Conservation (phyloP, 139 green algal species). For the Diplosphaera chodatii region DNA sequence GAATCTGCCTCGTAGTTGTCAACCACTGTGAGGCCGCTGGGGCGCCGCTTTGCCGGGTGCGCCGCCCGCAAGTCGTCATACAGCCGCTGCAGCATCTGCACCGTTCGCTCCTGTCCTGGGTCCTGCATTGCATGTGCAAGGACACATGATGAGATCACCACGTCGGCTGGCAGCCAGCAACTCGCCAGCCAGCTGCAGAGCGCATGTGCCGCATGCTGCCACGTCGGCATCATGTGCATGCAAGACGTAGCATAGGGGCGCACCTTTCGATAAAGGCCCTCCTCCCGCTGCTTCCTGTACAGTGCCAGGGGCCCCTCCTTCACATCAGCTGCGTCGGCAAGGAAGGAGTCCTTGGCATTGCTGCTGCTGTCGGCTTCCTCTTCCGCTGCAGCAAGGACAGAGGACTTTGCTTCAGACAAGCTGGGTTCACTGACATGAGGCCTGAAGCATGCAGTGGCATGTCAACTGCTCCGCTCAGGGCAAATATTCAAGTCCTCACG, state of each 20-base stretch:
- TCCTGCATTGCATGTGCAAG: constrained; percentile 42
- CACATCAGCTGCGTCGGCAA: neutral
- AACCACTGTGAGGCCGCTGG: constrained; percentile 42
- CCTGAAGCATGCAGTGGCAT: too few species aligned
- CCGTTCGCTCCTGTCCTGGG: constrained; percentile 61
- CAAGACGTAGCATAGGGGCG: constrained; percentile 27
- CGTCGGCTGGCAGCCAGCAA: too few species aligned
- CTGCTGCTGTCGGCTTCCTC: neutral
- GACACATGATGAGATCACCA: too few species aligned
- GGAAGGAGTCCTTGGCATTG: neutral
- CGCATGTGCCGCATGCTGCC: too few species aligned
- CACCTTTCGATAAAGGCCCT: neutral
- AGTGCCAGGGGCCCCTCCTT: neutral
- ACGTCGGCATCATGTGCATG: too few species aligned
- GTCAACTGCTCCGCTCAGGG: neutral
- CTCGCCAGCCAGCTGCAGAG: too few species aligned
- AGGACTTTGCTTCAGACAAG: too few species aligned
- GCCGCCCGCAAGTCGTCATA: constrained; percentile 38
- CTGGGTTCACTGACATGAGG: too few species aligned
- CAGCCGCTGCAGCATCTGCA: constrained; percentile 57
- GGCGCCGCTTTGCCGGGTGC: neutral
- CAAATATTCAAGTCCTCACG: neutral
- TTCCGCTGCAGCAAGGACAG: neutral
- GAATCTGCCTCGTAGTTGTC: constrained; percentile 25
- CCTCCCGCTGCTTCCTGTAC: neutral